Evolutionary conservation across 2,329 filamentous ascomycete species (phyloP), one percentile per base, ranked within the genome.

Genomic region (Sodiomyces alkalinus): DNA sequence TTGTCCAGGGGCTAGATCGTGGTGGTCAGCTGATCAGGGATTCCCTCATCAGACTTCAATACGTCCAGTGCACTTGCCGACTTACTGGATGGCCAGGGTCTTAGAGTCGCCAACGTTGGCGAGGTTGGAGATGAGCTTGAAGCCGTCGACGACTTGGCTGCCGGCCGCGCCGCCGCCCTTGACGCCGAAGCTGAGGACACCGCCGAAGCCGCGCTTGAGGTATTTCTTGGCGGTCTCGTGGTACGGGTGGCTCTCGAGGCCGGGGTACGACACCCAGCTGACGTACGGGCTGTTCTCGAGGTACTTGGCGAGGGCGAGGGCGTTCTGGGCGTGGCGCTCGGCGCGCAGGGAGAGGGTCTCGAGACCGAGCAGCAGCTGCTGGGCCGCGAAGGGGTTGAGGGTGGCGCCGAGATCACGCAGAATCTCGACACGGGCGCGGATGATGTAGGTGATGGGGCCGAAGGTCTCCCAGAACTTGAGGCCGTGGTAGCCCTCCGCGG

Each of bases 51-150:
- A 11, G 4, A 6, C 11, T 11, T n/a, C 3, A 16, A 6, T 6
- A 25, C 14, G 8, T 17, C n/a, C 7, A n/a, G n/a, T n/a, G n/a
- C n/a, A n/a, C n/a, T n/a, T n/a, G n/a, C n/a, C n/a, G 7, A 46
- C 53, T 42, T 29, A 56, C 53, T 94, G 86, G 42, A 94, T 92
- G 15, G 86, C 86, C 37, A 94, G 62, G 6, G 86, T 92, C 68
- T 96, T 96, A 27, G 80, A 81, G 52, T 96, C 87, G 33, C 87
- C 87, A 17, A 96, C 86, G 49, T 98, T 98, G 33, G 90, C 90
- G 41, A 96, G 61, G 56, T 96, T 94, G 12, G 83, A 92, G 44
- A 96, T 83, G 41, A 98, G 59, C 67, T 92, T 90, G 62, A 98
- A 92, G 41, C 74, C 74, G 55, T 98, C 90, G 29, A 96, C 90